These are phyloP conservation scores for Claviceps paspali DNA, from an alignment of 2,329 filamentous ascomycete species.

Conservation along the genomic window DNA sequence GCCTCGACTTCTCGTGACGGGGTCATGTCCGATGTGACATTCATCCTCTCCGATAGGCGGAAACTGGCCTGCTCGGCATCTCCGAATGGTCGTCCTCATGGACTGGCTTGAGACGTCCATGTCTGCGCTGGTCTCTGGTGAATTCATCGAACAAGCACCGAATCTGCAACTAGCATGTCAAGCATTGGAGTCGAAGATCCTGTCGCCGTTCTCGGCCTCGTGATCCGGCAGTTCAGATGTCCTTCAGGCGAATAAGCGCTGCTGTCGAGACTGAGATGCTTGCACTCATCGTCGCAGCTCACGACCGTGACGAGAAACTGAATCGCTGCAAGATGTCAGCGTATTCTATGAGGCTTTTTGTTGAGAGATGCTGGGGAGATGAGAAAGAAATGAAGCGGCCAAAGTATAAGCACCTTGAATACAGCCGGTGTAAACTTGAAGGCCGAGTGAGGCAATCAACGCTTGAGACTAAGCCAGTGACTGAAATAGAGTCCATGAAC, in stretches of 20 bases:
- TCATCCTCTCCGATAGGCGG: conserved; percentile 24
- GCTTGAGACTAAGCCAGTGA: conserved; percentile 26
- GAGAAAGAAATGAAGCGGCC: no score
- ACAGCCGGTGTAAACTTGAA: conserved; percentile 31
- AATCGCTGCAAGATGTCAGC: no score
- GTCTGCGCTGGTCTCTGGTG: conserved; percentile 23
- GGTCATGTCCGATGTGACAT: conserved; percentile 17
- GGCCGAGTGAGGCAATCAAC: conserved; percentile 29
- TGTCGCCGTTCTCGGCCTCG: conserved; percentile 23
- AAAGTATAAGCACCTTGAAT: conserved; percentile 30
- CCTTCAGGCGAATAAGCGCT: conserved; percentile 33
- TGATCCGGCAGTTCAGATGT: conserved; percentile 31
- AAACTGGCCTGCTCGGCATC: conserved; percentile 30
- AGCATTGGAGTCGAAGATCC: conserved; percentile 32
- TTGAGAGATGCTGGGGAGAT: no score
- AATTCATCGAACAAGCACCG: conserved; percentile 32
- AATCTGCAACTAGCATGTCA: conserved; percentile 30
- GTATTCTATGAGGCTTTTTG: no score
- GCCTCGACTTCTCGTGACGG: conserved; percentile 19
- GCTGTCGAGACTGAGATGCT: conserved; percentile 33
- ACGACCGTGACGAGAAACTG: conserved; percentile 32
- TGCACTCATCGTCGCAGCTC: conserved; percentile 31
- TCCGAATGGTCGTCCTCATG: conserved; percentile 19
- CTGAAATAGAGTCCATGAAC: conserved; percentile 29
- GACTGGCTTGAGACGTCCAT: conserved; percentile 20